phyloP scores from a whole-genome alignment of 495 filamentous ascomycete genomes.

The Barbatosphaeria neglecta region DNA sequence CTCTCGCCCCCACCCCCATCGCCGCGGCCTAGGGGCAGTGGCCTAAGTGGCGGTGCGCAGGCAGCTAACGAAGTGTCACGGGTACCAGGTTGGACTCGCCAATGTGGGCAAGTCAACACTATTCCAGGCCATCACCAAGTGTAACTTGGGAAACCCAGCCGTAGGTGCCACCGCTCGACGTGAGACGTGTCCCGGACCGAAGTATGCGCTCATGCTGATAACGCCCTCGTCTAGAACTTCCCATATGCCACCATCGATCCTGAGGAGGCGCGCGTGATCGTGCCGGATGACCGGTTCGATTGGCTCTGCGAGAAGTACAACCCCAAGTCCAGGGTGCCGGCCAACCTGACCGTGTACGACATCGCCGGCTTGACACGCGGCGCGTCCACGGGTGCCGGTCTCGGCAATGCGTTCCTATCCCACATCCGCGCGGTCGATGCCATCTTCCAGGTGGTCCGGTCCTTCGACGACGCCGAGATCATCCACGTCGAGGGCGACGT shows the following conservation, averaged over 20 bases:
- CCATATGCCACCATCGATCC: slow-evolving; percentile 98
- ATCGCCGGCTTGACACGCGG: slow-evolving; percentile 96
- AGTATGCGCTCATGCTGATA: slow-evolving; percentile 11
- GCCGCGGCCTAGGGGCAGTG: slow-evolving; percentile 8
- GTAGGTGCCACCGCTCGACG: slow-evolving; percentile 37
- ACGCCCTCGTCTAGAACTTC: slow-evolving; percentile 58
- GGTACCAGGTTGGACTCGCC: slow-evolving; percentile 80
- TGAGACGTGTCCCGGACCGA: slow-evolving; percentile 4
- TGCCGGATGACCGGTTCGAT: slow-evolving; percentile 91
- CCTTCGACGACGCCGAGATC: slow-evolving; percentile 98
- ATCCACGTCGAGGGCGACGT: slow-evolving; percentile 99
- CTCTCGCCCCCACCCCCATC: too few relatives aligned
- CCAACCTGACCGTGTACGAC: slow-evolving; percentile 97
- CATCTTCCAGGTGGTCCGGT: slow-evolving; percentile 98
- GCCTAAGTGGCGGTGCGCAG: slow-evolving; percentile 13
- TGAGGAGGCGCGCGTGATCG: slow-evolving; percentile 95
- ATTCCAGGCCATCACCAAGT: slow-evolving; percentile 99
- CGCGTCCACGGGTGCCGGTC: slow-evolving; percentile 91
- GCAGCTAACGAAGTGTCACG: slow-evolving; percentile 7
- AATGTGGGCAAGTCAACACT: slow-evolving; percentile 99
- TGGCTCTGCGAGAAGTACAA: slow-evolving; percentile 95
- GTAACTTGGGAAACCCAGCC: slow-evolving; percentile 91
- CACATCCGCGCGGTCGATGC: slow-evolving; percentile 99
- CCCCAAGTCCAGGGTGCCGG: slow-evolving; percentile 89
- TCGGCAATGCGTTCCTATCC: slow-evolving; percentile 96